Percentiles rank a stretch among this genome's conserved stretches.
Evolutionary conservation across 2,329 filamentous ascomycete species (phyloP).

Genomic region (Colletotrichum chlorophyti): DNA sequence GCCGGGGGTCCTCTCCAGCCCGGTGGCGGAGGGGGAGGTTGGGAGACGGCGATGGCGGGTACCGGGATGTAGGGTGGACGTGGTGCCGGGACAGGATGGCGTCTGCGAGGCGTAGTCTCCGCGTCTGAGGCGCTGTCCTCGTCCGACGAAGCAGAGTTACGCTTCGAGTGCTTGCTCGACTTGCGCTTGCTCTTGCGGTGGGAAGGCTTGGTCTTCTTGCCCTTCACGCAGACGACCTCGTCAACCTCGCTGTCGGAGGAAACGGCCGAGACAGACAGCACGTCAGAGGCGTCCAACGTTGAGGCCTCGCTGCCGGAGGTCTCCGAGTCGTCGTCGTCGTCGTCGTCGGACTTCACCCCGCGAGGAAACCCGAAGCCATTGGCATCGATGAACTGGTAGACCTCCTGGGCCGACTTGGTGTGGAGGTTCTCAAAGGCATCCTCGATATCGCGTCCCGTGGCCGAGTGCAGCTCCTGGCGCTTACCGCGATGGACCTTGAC

Average conservation of each 20-base stretch:
- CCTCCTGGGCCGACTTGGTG: slow-evolving; percentile 45
- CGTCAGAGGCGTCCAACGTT: slow-evolving; percentile 10
- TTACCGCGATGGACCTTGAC: slow-evolving; percentile 81
- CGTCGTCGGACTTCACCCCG: slow-evolving; percentile 2
- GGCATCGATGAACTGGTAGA: slow-evolving; percentile 34
- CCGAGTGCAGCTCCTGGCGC: slow-evolving; percentile 56
- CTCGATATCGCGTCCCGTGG: slow-evolving; percentile 35
- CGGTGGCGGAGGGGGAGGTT: slow-evolving; percentile 19
- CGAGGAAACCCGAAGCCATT: slow-evolving; percentile 40
- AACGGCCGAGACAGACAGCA: slow-evolving; percentile 10
- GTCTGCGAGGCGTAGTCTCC: slow-evolving; percentile 33
- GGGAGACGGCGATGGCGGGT: not conserved
- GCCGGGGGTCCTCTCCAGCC: slow-evolving; percentile 15
- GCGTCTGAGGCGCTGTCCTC: slow-evolving; percentile 11
- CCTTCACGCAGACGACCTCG: not conserved
- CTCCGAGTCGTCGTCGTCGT: slow-evolving; percentile 7
- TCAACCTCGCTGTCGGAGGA: slow-evolving; percentile 18
- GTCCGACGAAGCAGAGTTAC: not conserved
- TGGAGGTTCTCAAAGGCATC: slow-evolving; percentile 46
- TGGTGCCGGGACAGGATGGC: slow-evolving; percentile 9
- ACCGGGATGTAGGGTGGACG: slow-evolving; percentile 34
- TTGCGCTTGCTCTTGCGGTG: slow-evolving; percentile 16
- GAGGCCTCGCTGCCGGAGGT: slow-evolving; percentile 20
- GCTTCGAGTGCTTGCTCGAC: not conserved
- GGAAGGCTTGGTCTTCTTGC: slow-evolving; percentile 11